Percentiles rank a stretch among this genome's conserved stretches.
Conservation (phyloP, 805 yeast genomes). For the Candida boleticola region DNA sequence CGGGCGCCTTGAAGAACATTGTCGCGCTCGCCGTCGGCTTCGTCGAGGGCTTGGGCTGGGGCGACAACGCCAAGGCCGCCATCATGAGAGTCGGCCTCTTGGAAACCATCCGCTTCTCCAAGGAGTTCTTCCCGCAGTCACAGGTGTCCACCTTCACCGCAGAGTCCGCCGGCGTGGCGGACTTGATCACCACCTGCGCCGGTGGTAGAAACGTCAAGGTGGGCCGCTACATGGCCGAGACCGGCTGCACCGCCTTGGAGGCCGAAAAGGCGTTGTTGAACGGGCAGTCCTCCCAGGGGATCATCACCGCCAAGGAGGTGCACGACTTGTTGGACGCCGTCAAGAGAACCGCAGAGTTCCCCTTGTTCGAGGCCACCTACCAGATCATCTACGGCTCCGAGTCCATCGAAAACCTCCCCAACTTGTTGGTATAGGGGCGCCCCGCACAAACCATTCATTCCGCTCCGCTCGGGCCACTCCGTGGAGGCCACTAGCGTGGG, state of each 20-base stretch:
- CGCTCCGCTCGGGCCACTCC: too few relatives aligned
- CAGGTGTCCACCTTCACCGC: slow-evolving; percentile 79
- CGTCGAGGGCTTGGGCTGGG: slow-evolving; percentile 98
- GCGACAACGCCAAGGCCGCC: slow-evolving; percentile 97
- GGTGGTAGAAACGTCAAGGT: slow-evolving; percentile 97
- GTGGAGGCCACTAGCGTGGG: too few relatives aligned
- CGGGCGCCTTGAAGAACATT: slow-evolving; percentile 96
- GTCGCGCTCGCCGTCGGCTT: slow-evolving; percentile 96
- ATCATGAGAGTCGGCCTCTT: slow-evolving; percentile 93
- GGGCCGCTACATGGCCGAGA: slow-evolving; percentile 79
- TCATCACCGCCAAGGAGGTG: slow-evolving; percentile 87
- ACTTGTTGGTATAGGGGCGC: slow-evolving; percentile 53
- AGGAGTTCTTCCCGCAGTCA: slow-evolving; percentile 69
- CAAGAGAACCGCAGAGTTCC: slow-evolving; percentile 65
- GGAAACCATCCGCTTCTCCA: slow-evolving; percentile 78
- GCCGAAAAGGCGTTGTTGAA: slow-evolving; percentile 84
- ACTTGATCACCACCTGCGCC: slow-evolving; percentile 93
- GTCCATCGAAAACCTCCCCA: slow-evolving; percentile 73
- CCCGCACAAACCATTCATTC: too few relatives aligned
- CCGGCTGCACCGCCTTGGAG: slow-evolving; percentile 72
- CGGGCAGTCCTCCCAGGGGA: slow-evolving; percentile 97
- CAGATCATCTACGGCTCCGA: slow-evolving; percentile 75
- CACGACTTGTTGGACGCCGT: slow-evolving; percentile 69
- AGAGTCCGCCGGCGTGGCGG: slow-evolving; percentile 98
- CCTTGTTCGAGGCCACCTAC: slow-evolving; percentile 77